phyloP scores from a whole-genome alignment of 495 filamentous ascomycete genomes.

The Cercophora newfieldiana region DNA sequence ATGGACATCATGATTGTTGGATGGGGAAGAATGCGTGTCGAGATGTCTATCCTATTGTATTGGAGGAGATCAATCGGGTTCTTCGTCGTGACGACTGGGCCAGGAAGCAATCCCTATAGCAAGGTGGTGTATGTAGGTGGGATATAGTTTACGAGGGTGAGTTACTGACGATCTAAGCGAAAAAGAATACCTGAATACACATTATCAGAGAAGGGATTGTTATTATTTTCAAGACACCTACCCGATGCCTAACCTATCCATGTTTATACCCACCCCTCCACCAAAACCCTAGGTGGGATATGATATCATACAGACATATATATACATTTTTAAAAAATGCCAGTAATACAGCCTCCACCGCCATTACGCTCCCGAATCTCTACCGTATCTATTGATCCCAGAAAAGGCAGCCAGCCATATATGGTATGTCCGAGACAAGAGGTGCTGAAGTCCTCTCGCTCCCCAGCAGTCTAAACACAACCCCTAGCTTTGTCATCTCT shows the following conservation, averaged over 20 bases:
- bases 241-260: not conserved
- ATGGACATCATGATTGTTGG: not conserved
- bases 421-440: not conserved
- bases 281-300: not conserved
- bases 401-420: not conserved
- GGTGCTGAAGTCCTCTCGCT: not conserved
- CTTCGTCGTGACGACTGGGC: not conserved
- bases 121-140: too few species aligned
- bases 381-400: not conserved
- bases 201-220: slow-evolving; percentile 12
- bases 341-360: not conserved
- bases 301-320: slow-evolving; percentile 14
- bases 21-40: not conserved
- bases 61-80: not conserved
- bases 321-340: not conserved
- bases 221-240: not conserved
- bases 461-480: not conserved
- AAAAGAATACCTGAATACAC: too few species aligned
- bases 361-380: not conserved
- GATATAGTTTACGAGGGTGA: too few species aligned
- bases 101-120: too few species aligned
- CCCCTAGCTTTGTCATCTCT: not conserved
- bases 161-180: too few species aligned
- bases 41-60: not conserved
- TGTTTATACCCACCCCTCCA: not conserved